phyloP scores from a whole-genome alignment of 345 rosid genomes.

The Ceriops tagal region DNA sequence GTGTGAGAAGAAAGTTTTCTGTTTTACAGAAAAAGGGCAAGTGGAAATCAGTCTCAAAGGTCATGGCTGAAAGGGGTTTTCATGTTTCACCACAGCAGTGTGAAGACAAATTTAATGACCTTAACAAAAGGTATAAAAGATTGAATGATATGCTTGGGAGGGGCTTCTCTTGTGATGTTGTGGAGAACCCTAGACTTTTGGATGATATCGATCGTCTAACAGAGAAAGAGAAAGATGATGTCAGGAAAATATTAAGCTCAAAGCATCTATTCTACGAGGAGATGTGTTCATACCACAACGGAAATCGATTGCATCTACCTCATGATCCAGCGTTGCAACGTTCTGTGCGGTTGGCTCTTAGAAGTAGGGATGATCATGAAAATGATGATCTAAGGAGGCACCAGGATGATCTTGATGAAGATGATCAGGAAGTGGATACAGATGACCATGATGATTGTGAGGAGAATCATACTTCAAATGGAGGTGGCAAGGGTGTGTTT shows the following conservation, averaged over 20 bases:
- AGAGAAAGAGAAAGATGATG: slow-evolving; percentile 82
- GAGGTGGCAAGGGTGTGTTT: slow-evolving; percentile 39
- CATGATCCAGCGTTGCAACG: slow-evolving; percentile 82
- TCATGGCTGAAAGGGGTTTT: slow-evolving; percentile 80
- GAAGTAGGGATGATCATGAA: slow-evolving; percentile 77
- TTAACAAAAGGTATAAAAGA: slow-evolving; percentile 87
- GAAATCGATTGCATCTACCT: slow-evolving; percentile 82
- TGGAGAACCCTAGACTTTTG: slow-evolving; percentile 79
- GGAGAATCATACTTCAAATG: slow-evolving; percentile 48
- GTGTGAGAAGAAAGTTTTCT: slow-evolving; percentile 63
- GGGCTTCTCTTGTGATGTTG: slow-evolving; percentile 88
- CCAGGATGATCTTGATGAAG: slow-evolving; percentile 73
- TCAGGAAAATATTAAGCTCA: slow-evolving; percentile 75
- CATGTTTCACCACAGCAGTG: slow-evolving; percentile 97
- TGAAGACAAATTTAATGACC: slow-evolving; percentile 90
- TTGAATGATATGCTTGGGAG: slow-evolving; percentile 93
- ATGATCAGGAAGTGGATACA: slow-evolving; percentile 64
- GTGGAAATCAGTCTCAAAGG: slow-evolving; percentile 88
- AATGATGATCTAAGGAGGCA: slow-evolving; percentile 54
- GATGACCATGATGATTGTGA: slow-evolving; percentile 71
- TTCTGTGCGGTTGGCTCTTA: slow-evolving; percentile 71
- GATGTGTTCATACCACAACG: slow-evolving; percentile 93
- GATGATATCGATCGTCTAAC: slow-evolving; percentile 61
- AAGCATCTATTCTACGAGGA: slow-evolving; percentile 93
- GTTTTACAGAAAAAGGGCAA: slow-evolving; percentile 85